Evolutionary conservation across 371 early-diverging fungal genomes (phyloP), one percentile per base, ranked within the genome.

Genomic region (Mucor saturninus): DNA sequence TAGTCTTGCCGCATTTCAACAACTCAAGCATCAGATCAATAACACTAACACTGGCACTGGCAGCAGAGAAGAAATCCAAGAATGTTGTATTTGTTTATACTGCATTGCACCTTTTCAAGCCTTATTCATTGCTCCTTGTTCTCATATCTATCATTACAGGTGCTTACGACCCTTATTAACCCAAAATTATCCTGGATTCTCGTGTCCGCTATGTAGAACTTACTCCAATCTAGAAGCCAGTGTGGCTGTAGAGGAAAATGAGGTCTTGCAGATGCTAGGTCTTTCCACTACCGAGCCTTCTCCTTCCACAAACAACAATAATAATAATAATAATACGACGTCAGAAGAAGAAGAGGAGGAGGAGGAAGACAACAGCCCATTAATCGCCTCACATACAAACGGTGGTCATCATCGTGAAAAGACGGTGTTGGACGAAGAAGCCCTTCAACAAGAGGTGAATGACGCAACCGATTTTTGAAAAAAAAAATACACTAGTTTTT

Each of bases 11-110:
- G 65, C 61, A 13, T 68, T 63, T 54, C 67, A 67, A 38, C 66
- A 66, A 32, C 29, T 65, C 29, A 43, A 42, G 35, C 39, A 59
- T 28, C 56, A 60, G 29, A 52, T 56, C 3, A 31, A 54, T 29
- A 56, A 48, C 15, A 32, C 61, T 15, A 48, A n/a, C 5, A 21
- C 43, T 26, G 31, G 21, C 8, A n/a, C n/a, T n/a, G n/a, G n/a
- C n/a, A n/a, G 59, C 49, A 42, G 39, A 50, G 62, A 63, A 54
- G 72, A 76, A 37, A 71, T 79, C 42, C 84, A 81, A 67, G 99
- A 98, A 70, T 98, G 99, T 76, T 97, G 98, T 76, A 98, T 98
- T 66, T 98, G 99, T 80, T 84, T 98, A 48, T 93, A 91, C 69
- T 84, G 91, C 50, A 93, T 97, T 65, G 91, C 89, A 4, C 94